phyloP scores from a whole-genome alignment of 2,329 filamentous ascomycete species.

The Trichophyton benhamiae region DNA sequence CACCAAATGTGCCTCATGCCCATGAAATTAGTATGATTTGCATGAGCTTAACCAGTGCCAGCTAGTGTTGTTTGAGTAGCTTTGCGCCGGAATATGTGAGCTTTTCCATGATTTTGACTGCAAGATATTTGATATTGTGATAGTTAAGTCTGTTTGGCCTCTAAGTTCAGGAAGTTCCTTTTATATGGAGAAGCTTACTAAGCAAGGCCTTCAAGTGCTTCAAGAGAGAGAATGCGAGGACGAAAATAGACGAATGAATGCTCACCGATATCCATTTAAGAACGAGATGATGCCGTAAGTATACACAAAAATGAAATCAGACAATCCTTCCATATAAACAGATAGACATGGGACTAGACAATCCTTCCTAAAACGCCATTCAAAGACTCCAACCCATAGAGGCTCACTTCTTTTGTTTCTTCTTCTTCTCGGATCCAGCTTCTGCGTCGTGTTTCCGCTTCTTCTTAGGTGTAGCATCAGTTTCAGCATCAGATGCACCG shows the following conservation, averaged over 20 bases:
- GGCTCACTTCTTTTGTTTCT: constrained; percentile 32
- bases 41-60: background rate
- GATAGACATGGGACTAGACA: constrained; percentile 1
- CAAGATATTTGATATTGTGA: too few relatives aligned
- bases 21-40: background rate
- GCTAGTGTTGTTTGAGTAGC: background rate
- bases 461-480: constrained; percentile 32
- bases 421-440: constrained; percentile 33
- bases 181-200: background rate
- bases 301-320: constrained; percentile 2
- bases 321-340: constrained; percentile 3
- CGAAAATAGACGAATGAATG: background rate
- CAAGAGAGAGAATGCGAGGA: background rate
- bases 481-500: constrained; percentile 27
- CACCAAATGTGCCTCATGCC: background rate
- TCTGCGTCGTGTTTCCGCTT: constrained; percentile 38
- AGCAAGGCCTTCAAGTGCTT: background rate
- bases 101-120: background rate
- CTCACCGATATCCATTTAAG: background rate
- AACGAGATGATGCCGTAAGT: background rate
- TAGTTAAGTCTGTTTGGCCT: background rate
- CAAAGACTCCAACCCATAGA: background rate
- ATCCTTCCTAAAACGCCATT: constrained; percentile 9
- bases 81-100: background rate
- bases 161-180: background rate